Percentiles rank a stretch among this genome's conserved stretches.
Conservation (phyloP, 805 yeast species). For the Pichia insulana region DNA sequence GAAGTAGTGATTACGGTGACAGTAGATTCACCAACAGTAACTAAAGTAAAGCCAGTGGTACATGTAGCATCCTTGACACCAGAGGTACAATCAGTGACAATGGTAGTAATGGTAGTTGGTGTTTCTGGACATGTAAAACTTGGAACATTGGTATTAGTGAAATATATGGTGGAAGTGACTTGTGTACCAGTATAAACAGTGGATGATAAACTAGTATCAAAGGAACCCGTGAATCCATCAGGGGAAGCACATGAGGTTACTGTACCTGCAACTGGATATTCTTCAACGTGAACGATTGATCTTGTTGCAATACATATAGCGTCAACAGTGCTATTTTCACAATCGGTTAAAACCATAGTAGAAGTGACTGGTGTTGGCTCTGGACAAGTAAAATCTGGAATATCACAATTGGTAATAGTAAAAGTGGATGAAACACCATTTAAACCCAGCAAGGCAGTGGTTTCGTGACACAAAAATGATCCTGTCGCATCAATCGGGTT, state of each 20-base stretch:
- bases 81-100: slow-evolving; percentile 1
- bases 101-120: not conserved
- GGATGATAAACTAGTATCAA: not conserved
- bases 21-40: not conserved
- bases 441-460: slow-evolving; percentile 5
- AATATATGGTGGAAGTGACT: not conserved
- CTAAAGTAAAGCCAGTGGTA: not conserved
- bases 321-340: not conserved
- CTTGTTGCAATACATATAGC: not conserved
- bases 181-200: not conserved
- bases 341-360: slow-evolving; percentile 2
- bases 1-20: slow-evolving; percentile 2
- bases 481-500: slow-evolving; percentile 11
- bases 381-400: slow-evolving; percentile 8
- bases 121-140: not conserved
- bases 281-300: not conserved
- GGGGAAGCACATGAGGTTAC: not conserved
- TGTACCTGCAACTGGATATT: not conserved
- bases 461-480: slow-evolving; percentile 11
- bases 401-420: slow-evolving; percentile 12
- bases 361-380: not conserved
- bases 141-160: not conserved
- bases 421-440: slow-evolving; percentile 8
- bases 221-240: not conserved
- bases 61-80: not conserved